A percentile compares a stretch with the other conserved stretches of the same genome.
phyloP scores from a whole-genome alignment of 176 grass and related monocot species.

The Bromus sterilis region DNA sequence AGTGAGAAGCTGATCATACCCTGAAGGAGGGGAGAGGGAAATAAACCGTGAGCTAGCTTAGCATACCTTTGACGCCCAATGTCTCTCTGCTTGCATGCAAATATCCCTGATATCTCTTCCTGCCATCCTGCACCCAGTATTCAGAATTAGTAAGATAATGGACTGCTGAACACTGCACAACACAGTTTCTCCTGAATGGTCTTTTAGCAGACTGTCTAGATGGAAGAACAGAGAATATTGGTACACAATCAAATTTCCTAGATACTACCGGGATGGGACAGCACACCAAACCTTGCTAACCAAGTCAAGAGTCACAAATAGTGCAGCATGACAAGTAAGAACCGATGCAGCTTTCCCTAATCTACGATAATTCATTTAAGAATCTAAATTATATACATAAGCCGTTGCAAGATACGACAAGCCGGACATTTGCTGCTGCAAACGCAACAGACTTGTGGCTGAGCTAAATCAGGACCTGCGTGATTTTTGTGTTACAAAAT shows the following conservation, averaged over 20 bases:
- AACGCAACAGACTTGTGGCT: not conserved
- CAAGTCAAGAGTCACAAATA: not conserved
- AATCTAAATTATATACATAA: not conserved
- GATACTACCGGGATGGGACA: not conserved
- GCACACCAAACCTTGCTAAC: not conserved
- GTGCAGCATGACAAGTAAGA: not conserved
- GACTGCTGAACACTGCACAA: not conserved
- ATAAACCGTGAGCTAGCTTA: not conserved
- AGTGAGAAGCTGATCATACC: not conserved
- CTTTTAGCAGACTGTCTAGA: not conserved
- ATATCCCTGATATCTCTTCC: slow-evolving; percentile 90
- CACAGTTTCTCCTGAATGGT: not conserved
- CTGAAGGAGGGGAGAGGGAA: not conserved
- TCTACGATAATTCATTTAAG: not conserved
- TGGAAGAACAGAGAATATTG: not conserved
- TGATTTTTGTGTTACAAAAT: not conserved
- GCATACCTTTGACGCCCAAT: slow-evolving; percentile 89
- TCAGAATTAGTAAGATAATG: slow-evolving; percentile 1
- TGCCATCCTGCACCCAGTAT: slow-evolving; percentile 75
- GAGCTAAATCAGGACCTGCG: not conserved
- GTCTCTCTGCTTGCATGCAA: slow-evolving; percentile 94
- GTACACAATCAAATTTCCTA: not conserved
- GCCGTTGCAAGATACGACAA: not conserved
- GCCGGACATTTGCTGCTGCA: not conserved
- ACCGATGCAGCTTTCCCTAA: not conserved